These are phyloP conservation scores for Chaetomiaceae sp. DNA, from an alignment of 2,329 filamentous ascomycete species.

Conservation along the genomic window DNA sequence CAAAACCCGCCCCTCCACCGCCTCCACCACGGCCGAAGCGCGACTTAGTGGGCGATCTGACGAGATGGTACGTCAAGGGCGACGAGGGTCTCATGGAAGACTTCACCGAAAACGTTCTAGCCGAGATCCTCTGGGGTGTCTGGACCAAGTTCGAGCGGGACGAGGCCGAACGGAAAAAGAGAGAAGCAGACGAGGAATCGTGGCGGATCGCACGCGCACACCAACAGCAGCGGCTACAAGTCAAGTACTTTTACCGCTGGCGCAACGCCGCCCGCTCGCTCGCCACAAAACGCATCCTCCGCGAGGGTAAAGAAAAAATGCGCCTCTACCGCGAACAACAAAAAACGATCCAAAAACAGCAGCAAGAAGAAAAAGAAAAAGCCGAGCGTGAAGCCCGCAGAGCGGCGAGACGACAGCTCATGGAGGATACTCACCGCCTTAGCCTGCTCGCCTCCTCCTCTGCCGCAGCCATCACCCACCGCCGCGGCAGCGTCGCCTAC, in stretches of 20 bases:
- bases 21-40: slow-evolving; percentile 25
- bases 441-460: slow-evolving; percentile 20
- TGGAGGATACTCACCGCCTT: slow-evolving; percentile 32
- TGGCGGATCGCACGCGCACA: slow-evolving; percentile 47
- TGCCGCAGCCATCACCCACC: slow-evolving; percentile 1
- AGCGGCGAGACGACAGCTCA: slow-evolving; percentile 31
- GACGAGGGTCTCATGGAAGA: slow-evolving; percentile 51
- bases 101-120: slow-evolving; percentile 44
- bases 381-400: slow-evolving; percentile 29
- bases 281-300: slow-evolving; percentile 47
- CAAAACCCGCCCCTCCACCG: background rate
- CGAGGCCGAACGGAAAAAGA: slow-evolving; percentile 38
- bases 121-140: slow-evolving; percentile 40
- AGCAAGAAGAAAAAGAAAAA: slow-evolving; percentile 28
- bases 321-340: slow-evolving; percentile 41
- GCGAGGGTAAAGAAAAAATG: slow-evolving; percentile 48
- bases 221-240: slow-evolving; percentile 44
- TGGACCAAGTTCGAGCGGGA: slow-evolving; percentile 40
- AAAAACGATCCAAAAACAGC: slow-evolving; percentile 18
- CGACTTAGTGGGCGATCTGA: slow-evolving; percentile 47
- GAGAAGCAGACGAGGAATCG: slow-evolving; percentile 46
- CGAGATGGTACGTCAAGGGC: slow-evolving; percentile 51
- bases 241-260: slow-evolving; percentile 57
- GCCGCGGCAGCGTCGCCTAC: slow-evolving; percentile 16
- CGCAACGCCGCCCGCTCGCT: slow-evolving; percentile 45